Evolutionary conservation across 257 asterid species (phyloP), one percentile per base, ranked within the genome.

Genomic region (Oldenlandia corymbosa): DNA sequence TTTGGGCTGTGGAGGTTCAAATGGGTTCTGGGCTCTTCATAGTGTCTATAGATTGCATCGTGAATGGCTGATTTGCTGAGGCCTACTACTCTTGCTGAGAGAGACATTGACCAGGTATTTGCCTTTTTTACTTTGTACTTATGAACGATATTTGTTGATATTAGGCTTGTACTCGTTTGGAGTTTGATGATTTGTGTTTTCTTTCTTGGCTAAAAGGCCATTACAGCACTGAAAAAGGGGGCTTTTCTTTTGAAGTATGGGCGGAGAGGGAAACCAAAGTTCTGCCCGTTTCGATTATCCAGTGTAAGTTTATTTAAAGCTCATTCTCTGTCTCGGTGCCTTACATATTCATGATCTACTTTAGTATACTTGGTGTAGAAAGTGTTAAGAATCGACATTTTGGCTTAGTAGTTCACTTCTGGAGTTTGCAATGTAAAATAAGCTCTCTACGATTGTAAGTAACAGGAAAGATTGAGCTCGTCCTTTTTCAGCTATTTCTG

Each of bases 181-280:
- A 58, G 63, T 32, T 57, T 28, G n/a, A n/a, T 59, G 39, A 59
- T 32, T 21, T 28, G 20, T 30, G 60, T 21, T 60, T 47, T 39
- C 51, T 31, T 10, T 57, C 39, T 51, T 37, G 55, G 47, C 27
- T 54, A 20, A 72, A 58, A 91, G 96, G 98, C 96, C 77, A 81
- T 91, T 64, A 84, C 85, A 68, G 85, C 91, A 67, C 91, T 91
- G 67, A 91, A 91, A 79, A 91, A 84, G 69, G 98, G 98, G 66
- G 90, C 95, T 58, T 83, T 81, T 77, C 79, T 91, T 83, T 80
- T 91, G 79, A 91, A 88, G 81, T 88, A 91, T 67, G 96, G 98
- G 50, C 70, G 98, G 64, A 86, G 95, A 73, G 98, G 98, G 81
- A 91, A 84, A 84, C 98, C 98, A 12, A 91, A 91, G 87, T 91